These are phyloP conservation scores for Clonostachys rhizophaga DNA, from an alignment of 2,329 filamentous ascomycete genomes.

Conservation along the genomic window DNA sequence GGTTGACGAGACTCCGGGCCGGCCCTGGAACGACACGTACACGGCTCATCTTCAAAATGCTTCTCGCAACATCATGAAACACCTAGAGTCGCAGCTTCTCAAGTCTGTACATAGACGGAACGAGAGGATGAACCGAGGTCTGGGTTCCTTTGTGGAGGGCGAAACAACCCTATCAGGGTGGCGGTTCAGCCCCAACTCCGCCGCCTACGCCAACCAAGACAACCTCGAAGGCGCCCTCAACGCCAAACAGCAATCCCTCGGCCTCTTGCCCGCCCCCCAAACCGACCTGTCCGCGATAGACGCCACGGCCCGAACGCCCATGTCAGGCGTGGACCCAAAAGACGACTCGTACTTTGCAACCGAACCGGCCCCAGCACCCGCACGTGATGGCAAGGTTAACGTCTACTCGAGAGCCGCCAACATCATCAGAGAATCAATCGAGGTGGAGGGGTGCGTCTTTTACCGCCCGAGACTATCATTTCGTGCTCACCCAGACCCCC, in stretches of 20 bases:
- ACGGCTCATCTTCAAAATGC: constrained; percentile 16
- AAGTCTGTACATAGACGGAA: constrained; percentile 17
- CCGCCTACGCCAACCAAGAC: neutral
- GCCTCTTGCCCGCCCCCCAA: neutral
- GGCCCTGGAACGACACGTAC: constrained; percentile 14
- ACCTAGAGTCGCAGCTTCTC: constrained; percentile 23
- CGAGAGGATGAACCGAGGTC: constrained; percentile 27
- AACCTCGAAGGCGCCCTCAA: neutral
- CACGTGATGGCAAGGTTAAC: neutral
- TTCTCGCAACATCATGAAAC: constrained; percentile 23
- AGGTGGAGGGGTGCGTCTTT: constrained; percentile 28
- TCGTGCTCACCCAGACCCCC: neutral
- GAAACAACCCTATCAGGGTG: constrained; percentile 18
- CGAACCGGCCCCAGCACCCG: neutral
- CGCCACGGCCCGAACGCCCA: too few relatives aligned
- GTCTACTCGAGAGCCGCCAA: constrained; percentile 37
- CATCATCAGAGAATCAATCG: constrained; percentile 33
- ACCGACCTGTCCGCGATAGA: neutral
- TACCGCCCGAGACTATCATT: constrained; percentile 10
- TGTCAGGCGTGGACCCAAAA: neutral
- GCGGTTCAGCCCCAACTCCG: constrained; percentile 2
- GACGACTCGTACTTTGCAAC: too few relatives aligned
- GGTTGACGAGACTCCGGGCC: constrained; percentile 7
- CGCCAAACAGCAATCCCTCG: neutral
- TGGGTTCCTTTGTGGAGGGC: constrained; percentile 27